These are phyloP conservation scores for Meyerozyma guilliermondii DNA, from an alignment of 1,139 yeast species.

Conservation along the genomic window DNA sequence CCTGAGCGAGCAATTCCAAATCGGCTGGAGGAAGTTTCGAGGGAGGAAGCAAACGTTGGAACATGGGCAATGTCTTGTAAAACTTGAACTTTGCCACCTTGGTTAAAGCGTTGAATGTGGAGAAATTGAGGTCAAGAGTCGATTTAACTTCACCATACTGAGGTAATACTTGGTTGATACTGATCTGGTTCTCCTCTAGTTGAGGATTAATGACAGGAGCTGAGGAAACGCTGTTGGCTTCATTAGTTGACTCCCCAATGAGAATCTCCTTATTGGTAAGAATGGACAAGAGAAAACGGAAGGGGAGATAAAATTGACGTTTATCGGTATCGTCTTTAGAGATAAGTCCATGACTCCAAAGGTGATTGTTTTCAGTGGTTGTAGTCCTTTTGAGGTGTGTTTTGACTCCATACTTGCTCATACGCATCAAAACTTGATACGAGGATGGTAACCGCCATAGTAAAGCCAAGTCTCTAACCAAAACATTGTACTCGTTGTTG, in stretches of 20 bases:
- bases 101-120: slow-evolving; percentile 33
- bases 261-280: slow-evolving; percentile 17
- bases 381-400: slow-evolving; percentile 13
- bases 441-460: slow-evolving; percentile 42
- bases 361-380: slow-evolving; percentile 16
- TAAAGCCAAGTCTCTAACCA: slow-evolving; percentile 28
- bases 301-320: slow-evolving; percentile 25
- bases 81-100: slow-evolving; percentile 32
- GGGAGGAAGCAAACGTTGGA: slow-evolving; percentile 11
- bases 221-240: neutral
- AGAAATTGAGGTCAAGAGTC: slow-evolving; percentile 26
- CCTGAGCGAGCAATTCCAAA: slow-evolving; percentile 25
- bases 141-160: slow-evolving; percentile 34
- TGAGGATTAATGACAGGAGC: neutral
- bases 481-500: slow-evolving; percentile 15
- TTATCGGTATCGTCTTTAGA: slow-evolving; percentile 13
- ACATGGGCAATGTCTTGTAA: slow-evolving; percentile 19
- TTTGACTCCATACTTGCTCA: slow-evolving; percentile 16
- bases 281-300: slow-evolving; percentile 16
- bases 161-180: slow-evolving; percentile 39
- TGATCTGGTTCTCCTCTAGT: slow-evolving; percentile 22
- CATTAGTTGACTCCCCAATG: slow-evolving; percentile 5
- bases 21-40: slow-evolving; percentile 28
- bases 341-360: slow-evolving; percentile 20
- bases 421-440: slow-evolving; percentile 31